phyloP scores from a whole-genome alignment of 495 filamentous ascomycete genomes.

The Trichoderma reesei region DNA sequence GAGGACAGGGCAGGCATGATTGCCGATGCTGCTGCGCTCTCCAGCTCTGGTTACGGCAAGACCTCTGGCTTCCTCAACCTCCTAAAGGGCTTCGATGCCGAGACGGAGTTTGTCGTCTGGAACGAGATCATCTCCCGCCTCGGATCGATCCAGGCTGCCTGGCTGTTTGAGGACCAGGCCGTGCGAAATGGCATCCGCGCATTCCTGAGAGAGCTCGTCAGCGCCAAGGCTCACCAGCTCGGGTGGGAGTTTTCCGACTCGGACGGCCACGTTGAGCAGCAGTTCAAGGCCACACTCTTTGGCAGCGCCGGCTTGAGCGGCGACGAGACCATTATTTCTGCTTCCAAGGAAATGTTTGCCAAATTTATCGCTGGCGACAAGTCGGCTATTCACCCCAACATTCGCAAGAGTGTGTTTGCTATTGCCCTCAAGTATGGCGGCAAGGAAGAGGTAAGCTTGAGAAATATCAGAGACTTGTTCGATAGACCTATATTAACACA shows the following conservation, averaged over 20 bases:
- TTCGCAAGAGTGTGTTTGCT: constrained; percentile 42
- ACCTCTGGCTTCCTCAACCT: constrained; percentile 73
- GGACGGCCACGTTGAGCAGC: constrained; percentile 72
- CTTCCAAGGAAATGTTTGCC: constrained; percentile 2
- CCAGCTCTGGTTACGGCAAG: constrained; percentile 72
- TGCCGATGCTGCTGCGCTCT: constrained; percentile 81
- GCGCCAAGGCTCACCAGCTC: constrained; percentile 60
- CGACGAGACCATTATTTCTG: constrained; percentile 49
- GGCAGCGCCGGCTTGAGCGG: constrained; percentile 61
- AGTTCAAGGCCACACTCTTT: constrained; percentile 74
- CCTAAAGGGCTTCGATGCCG: constrained; percentile 65
- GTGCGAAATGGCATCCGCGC: constrained; percentile 53
- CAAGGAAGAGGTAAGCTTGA: constrained; percentile 52
- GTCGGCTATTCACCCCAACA: constrained; percentile 13
- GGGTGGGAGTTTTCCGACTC: constrained; percentile 71
- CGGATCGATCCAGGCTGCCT: constrained; percentile 39
- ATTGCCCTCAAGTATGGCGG: constrained; percentile 70
- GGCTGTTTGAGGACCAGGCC: constrained; percentile 40
- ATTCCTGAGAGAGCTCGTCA: constrained; percentile 62
- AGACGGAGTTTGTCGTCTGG: constrained; percentile 81
- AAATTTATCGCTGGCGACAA: not conserved
- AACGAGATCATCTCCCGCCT: constrained; percentile 66
- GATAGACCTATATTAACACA: constrained; percentile 57
- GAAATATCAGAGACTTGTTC: constrained; percentile 47
- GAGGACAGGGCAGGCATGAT: constrained; percentile 88